Conservation (phyloP, 257 asterid genomes). For the Dorcoceras hygrometricum region DNA sequence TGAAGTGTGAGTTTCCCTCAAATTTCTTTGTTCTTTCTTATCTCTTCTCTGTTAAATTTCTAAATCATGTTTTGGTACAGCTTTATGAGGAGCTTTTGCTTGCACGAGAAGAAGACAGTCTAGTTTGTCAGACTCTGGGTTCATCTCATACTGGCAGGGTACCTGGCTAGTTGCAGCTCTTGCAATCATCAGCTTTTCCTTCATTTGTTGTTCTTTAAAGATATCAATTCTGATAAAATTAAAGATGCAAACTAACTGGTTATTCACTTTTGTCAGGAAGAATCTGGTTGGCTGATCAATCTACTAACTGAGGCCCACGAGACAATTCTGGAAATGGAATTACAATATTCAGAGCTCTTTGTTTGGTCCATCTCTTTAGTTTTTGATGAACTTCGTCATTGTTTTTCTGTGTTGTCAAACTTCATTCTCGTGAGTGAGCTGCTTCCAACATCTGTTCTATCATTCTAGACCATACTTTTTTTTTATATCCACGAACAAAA, state of each 20-base stretch:
- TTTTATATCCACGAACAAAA: background rate
- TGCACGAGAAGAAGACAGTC: slow-evolving; percentile 60
- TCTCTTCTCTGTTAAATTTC: slow-evolving; percentile 16
- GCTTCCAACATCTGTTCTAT: slow-evolving; percentile 20
- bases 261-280: slow-evolving; percentile 51
- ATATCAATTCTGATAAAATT: background rate
- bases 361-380: slow-evolving; percentile 43
- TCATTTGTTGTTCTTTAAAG: background rate
- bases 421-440: slow-evolving; percentile 53
- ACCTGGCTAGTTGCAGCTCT: slow-evolving; percentile 25
- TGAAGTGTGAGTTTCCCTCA: slow-evolving; percentile 2
- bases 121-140: slow-evolving; percentile 54
- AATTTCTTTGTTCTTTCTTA: slow-evolving; percentile 6
- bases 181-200: slow-evolving; percentile 7
- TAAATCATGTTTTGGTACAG: slow-evolving; percentile 34
- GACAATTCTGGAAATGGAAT: slow-evolving; percentile 58
- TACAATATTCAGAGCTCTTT: slow-evolving; percentile 51
- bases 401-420: slow-evolving; percentile 36
- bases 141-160: slow-evolving; percentile 42
- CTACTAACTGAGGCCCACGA: slow-evolving; percentile 51
- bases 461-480: background rate
- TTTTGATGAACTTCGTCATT: slow-evolving; percentile 54
- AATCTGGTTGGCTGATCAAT: slow-evolving; percentile 41
- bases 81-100: slow-evolving; percentile 60
- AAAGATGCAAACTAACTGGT: slow-evolving; percentile 19